phyloP scores from a whole-genome alignment of 345 rosid genomes.

The Pistacia atlantica region DNA sequence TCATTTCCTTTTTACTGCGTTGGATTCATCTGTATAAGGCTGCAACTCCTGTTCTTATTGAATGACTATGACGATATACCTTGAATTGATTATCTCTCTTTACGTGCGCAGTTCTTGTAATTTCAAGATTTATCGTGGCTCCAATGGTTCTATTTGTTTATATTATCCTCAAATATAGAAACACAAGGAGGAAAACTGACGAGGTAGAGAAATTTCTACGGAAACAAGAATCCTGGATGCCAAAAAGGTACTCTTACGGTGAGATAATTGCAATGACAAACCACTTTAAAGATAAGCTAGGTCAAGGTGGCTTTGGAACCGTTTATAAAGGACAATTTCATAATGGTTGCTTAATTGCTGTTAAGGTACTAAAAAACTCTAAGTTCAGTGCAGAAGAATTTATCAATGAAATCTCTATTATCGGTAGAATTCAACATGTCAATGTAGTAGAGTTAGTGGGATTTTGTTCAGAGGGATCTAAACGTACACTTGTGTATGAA shows the following conservation, averaged over 20 bases:
- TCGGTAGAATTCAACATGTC: constrained; percentile 16
- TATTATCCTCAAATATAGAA: background rate
- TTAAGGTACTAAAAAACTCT: constrained; percentile 9
- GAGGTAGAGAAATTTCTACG: background rate
- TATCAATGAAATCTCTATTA: constrained; percentile 20
- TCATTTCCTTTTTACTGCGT: no score
- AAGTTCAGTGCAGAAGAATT: constrained; percentile 21
- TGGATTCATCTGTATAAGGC: no score
- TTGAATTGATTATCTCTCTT: background rate
- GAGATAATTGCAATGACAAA: constrained; percentile 4
- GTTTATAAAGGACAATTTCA: background rate
- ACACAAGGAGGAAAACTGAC: background rate
- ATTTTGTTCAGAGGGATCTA: constrained; percentile 1
- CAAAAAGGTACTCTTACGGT: constrained; percentile 8
- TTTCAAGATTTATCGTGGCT: background rate
- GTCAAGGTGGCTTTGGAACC: background rate
- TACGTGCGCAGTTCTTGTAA: background rate
- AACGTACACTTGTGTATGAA: constrained; percentile 8
- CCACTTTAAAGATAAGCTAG: background rate
- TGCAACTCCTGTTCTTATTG: background rate
- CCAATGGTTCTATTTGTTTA: background rate
- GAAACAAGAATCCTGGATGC: background rate
- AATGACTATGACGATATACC: no score
- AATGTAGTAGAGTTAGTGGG: constrained; percentile 3
- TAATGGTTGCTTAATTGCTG: constrained; percentile 9